phyloP scores from a whole-genome alignment of 1,139 yeast genomes.

The Pichia sp. region DNA sequence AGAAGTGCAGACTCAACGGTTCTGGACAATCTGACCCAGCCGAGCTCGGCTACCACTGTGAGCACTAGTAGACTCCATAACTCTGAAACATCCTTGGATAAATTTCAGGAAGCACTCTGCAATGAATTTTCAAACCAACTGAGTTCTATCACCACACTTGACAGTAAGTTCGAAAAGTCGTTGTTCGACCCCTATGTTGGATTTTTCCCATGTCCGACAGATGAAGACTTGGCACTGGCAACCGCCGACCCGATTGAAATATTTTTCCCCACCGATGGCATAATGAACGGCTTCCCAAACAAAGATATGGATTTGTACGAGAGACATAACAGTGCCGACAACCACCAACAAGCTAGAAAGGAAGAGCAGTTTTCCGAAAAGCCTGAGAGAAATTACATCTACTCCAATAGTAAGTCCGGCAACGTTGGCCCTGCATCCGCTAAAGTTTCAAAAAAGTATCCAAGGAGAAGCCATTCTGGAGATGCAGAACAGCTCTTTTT shows the following conservation, averaged over 20 bases:
- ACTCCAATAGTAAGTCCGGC: not conserved
- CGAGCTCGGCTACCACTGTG: not conserved
- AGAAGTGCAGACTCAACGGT: not conserved
- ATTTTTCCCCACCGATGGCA: not conserved
- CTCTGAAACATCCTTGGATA: not conserved
- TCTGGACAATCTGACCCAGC: not conserved
- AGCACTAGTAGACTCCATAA: not conserved
- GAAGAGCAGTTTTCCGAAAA: not conserved
- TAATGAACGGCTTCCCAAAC: not conserved
- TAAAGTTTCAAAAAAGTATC: not conserved
- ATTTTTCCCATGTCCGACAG: not conserved
- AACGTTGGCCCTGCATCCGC: not conserved
- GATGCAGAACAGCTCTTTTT: not conserved
- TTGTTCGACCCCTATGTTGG: not conserved
- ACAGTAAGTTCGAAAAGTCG: not conserved
- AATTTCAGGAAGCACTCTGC: not conserved
- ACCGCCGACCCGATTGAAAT: not conserved
- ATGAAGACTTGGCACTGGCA: not conserved
- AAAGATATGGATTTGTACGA: not conserved
- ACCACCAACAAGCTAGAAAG: not conserved
- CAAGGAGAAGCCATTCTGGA: not conserved
- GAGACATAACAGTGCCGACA: not conserved
- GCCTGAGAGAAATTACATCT: not conserved
- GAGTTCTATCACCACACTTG: not conserved
- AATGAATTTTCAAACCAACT: not conserved